Percentiles rank a stretch among this genome's conserved stretches.
Evolutionary conservation across 2,329 filamentous ascomycete genomes (phyloP).

Genomic region (Aureobasidium subglaciale): DNA sequence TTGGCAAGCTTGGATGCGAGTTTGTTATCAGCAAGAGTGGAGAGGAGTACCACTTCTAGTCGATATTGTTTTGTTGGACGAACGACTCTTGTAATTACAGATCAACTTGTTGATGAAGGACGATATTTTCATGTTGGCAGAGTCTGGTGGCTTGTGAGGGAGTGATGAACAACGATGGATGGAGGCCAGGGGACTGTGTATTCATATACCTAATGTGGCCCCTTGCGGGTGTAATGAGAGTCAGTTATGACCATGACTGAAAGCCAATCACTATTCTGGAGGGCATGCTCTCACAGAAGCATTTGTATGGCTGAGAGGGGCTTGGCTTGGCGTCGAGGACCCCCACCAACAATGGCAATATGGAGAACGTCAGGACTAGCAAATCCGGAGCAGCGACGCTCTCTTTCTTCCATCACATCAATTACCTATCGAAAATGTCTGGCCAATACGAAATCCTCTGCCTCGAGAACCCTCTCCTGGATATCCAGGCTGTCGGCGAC

Average conservation of each 20-base stretch:
- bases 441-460: constrained; percentile 86
- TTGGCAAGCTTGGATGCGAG: constrained; percentile 62
- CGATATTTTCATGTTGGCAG: too few relatives aligned
- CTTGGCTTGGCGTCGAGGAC: neutral
- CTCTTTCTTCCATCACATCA: neutral
- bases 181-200: neutral
- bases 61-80: neutral
- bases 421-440: constrained; percentile 20
- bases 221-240: neutral
- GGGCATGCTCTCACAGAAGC: neutral
- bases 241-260: neutral
- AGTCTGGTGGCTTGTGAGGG: too few relatives aligned
- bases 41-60: constrained; percentile 46
- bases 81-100: neutral
- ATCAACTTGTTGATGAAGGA: neutral
- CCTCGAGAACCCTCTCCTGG: constrained; percentile 95
- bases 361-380: constrained; percentile 11
- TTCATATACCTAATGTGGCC: neutral
- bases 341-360: neutral
- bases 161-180: neutral
- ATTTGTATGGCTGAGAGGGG: neutral
- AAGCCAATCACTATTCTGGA: neutral
- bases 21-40: constrained; percentile 67
- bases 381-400: neutral
- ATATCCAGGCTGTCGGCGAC: constrained; percentile 83